These are phyloP conservation scores for Fusarium acutatum DNA, from an alignment of 2,329 filamentous ascomycete species.

Conservation along the genomic window DNA sequence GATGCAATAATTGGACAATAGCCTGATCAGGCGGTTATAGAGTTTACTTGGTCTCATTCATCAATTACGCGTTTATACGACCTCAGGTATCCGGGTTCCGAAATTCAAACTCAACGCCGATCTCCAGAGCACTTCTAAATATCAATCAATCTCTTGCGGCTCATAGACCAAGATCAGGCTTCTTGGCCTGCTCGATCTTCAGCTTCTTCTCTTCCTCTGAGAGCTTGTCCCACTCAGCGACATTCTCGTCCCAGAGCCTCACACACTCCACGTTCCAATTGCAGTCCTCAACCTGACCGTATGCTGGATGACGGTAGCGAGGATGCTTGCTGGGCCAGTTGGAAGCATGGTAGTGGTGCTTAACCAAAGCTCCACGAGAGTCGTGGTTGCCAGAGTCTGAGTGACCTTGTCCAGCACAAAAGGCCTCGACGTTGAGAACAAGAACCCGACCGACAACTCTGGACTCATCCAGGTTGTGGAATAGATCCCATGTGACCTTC, in stretches of 20 bases:
- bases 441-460: slow-evolving; percentile 71
- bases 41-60: background rate
- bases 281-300: slow-evolving; percentile 74
- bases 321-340: slow-evolving; percentile 75
- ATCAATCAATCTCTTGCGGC: background rate
- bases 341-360: slow-evolving; percentile 79
- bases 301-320: slow-evolving; percentile 72
- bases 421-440: slow-evolving; percentile 75
- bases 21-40: background rate
- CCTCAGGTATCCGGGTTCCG: slow-evolving; percentile 4
- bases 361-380: slow-evolving; percentile 71
- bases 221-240: slow-evolving; percentile 66
- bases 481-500: slow-evolving; percentile 67
- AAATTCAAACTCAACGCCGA: slow-evolving; percentile 20
- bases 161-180: slow-evolving; percentile 5
- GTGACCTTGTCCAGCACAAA: slow-evolving; percentile 77
- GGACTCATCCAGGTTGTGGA: slow-evolving; percentile 73
- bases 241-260: slow-evolving; percentile 70
- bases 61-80: background rate
- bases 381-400: slow-evolving; percentile 77
- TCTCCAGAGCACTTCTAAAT: slow-evolving; percentile 1
- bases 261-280: slow-evolving; percentile 75
- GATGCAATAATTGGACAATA: background rate
- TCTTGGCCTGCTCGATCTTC: slow-evolving; percentile 49
- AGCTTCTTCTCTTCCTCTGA: slow-evolving; percentile 67